Conservation (phyloP, 1,139 yeast genomes). For the Diutina rugosa region DNA sequence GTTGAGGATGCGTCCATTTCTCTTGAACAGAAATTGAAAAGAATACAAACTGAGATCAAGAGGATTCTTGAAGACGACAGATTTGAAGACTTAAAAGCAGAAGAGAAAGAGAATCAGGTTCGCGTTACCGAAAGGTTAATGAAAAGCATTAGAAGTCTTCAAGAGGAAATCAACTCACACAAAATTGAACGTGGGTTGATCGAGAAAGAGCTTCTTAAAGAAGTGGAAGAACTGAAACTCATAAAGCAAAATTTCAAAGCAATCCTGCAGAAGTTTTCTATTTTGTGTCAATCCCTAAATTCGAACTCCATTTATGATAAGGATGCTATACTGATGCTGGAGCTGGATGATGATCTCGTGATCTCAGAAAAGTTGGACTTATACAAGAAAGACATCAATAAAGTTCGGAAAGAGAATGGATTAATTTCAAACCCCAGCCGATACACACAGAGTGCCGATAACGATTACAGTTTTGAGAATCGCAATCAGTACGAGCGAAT, state of each 20-base stretch:
- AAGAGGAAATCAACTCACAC: neutral
- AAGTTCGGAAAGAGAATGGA: neutral
- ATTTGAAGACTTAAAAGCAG: neutral
- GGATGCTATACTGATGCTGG: slow-evolving; percentile 1
- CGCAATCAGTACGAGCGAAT: neutral
- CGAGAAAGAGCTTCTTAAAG: neutral
- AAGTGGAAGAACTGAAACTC: neutral
- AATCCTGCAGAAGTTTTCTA: slow-evolving; percentile 1
- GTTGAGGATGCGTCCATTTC: neutral
- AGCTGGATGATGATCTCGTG: neutral
- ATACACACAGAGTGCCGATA: neutral
- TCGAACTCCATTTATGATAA: neutral
- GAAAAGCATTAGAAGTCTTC: neutral
- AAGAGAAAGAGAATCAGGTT: neutral
- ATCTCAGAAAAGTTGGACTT: neutral
- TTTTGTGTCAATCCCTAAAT: neutral
- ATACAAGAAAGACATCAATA: neutral
- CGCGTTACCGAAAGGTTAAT: neutral
- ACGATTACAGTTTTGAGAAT: neutral
- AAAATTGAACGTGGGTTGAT: neutral
- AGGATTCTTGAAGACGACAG: neutral
- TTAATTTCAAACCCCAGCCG: neutral
- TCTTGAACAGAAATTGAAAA: neutral
- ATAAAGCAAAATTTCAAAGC: neutral
- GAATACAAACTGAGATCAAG: neutral